Base-by-base conservation (phyloP, 1,284 basidiomycete species). In the Rhodotorula sp. region DNA sequence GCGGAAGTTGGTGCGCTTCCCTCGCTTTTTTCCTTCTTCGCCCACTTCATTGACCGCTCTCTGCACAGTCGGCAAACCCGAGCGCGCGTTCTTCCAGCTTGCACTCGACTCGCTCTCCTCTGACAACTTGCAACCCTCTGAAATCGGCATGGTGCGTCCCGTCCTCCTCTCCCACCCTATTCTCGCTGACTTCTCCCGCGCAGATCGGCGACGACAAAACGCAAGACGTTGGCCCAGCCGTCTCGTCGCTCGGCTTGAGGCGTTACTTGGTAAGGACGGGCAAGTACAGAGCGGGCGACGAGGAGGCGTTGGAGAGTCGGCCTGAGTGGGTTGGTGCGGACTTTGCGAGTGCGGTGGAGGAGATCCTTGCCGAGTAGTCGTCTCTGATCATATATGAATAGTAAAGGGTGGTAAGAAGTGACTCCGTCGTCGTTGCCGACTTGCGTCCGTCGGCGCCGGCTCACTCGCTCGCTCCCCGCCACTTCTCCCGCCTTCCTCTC, bases 241-340 rank as follows among this genome's bases (percentile, higher is more conserved):
- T 92, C 26, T 83, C 84, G 55, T 90, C 90, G 78, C 90, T 91
- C 76, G 86, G 86, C 15, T 85, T 92, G 58, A 87, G 89, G 76
- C 83, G 84, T 50, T 88, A 88, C 75, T 85, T 88, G 73, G 91
- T 90, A 34, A 84, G 89, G 89, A 87, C 87, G 8, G 87, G 87
- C 18, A 88, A 88, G 72, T 88, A 87, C 75, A 81, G 86, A 22
- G 28, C 78, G 10, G 86, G 86, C 9, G 87, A 88, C 73, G 87
- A 88, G 77, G 70, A 51, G 2, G 26, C 30, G 55, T 46, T 48
- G 20, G 30, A 31, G 16, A 20, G 26, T 4, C 26, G 57, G 31
- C 70, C 70, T 1, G 67, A 64, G n/a, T 69, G 62, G 58, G 58
- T 54, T 6, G 69, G 63, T 2, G 28, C 52, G 34, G 62, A 51